Conservation (phyloP, 257 asterid species). For the Nicotiana sylvestris region DNA sequence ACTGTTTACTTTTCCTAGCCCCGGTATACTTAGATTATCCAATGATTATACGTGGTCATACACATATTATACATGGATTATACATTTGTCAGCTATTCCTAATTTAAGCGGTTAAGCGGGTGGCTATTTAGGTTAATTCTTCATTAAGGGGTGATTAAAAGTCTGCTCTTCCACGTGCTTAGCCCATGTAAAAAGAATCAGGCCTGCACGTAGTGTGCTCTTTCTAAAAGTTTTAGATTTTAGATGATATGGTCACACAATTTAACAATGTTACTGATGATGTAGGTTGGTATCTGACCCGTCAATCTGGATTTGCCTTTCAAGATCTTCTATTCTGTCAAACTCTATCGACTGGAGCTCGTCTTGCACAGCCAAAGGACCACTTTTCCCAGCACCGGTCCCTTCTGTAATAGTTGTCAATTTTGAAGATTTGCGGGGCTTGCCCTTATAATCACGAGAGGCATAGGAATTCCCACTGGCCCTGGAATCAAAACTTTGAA, state of each 20-base stretch:
- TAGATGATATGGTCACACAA: background rate
- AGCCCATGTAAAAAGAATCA: background rate
- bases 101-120: no score
- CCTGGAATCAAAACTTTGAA: constrained; percentile 49
- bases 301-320: constrained; percentile 25
- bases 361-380: constrained; percentile 31
- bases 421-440: constrained; percentile 14
- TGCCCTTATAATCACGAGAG: constrained; percentile 8
- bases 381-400: constrained; percentile 13
- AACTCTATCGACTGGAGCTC: constrained; percentile 29
- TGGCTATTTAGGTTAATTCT: no score
- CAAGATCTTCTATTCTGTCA: constrained; percentile 32
- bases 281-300: constrained; percentile 33
- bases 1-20: no score
- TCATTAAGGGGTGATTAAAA: background rate
- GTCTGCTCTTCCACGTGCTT: background rate
- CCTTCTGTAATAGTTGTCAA: constrained; percentile 27
- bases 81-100: no score
- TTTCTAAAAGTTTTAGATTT: background rate
- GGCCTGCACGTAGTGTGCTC: background rate
- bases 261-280: background rate
- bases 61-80: no score
- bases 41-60: no score
- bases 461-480: constrained; percentile 24
- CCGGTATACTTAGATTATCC: no score